Conservation (phyloP, 108 stramenopile genomes). For the Asterionellopsis glacialis region DNA sequence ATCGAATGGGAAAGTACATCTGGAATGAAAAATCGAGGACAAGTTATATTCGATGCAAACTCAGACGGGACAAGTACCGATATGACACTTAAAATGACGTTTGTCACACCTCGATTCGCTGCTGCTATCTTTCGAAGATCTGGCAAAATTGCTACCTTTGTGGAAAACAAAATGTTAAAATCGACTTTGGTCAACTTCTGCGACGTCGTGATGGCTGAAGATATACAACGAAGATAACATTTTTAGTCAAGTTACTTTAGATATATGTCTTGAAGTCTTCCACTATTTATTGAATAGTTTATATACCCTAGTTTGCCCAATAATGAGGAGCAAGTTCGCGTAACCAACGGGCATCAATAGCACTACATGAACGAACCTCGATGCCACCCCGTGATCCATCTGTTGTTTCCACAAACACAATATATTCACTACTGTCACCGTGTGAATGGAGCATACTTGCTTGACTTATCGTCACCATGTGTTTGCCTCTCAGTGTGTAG, state of each 20-base stretch:
- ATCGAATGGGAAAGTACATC: constrained; percentile 74
- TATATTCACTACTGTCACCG: constrained; percentile 63
- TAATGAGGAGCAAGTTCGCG: constrained; percentile 97
- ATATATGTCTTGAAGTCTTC: background rate
- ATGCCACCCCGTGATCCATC: constrained; percentile 79
- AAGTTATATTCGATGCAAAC: constrained; percentile 34
- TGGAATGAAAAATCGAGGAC: constrained; percentile 64
- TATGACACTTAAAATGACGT: constrained; percentile 59
- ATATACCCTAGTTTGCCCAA: constrained; percentile 42
- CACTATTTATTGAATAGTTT: background rate
- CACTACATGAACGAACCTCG: constrained; percentile 76
- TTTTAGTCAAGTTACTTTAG: background rate
- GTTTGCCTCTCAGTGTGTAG: constrained; percentile 81
- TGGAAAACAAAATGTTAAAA: constrained; percentile 55
- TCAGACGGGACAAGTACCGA: constrained; percentile 19
- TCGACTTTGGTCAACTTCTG: constrained; percentile 61
- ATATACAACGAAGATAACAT: background rate
- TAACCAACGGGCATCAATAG: constrained; percentile 93
- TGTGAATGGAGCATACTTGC: constrained; percentile 66
- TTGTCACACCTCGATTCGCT: constrained; percentile 54
- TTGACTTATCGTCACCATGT: constrained; percentile 55
- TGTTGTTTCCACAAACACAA: constrained; percentile 72
- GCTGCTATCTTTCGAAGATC: constrained; percentile 48
- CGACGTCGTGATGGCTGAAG: constrained; percentile 35
- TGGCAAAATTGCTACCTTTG: constrained; percentile 35